Percentiles rank a stretch among this genome's conserved stretches.
phyloP scores from a whole-genome alignment of 2,329 filamentous ascomycete genomes.

The Penicillium sp. region DNA sequence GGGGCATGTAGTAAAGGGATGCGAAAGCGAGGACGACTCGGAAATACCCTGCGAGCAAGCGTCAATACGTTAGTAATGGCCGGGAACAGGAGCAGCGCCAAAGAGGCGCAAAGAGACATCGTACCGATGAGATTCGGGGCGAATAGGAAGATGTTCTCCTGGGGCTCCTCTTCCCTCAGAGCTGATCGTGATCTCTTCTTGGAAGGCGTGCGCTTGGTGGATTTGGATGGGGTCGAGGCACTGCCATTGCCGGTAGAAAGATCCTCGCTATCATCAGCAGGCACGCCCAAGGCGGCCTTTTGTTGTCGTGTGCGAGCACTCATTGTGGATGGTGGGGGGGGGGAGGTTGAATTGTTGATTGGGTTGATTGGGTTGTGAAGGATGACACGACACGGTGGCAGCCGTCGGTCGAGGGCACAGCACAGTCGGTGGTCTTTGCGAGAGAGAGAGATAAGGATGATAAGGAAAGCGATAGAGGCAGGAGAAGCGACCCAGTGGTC shows the following conservation, averaged over 20 bases:
- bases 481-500: slow-evolving; percentile 3
- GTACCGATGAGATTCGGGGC: slow-evolving; percentile 81
- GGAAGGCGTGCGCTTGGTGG: slow-evolving; percentile 37
- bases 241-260: slow-evolving; percentile 40
- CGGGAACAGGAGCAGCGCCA: not conserved
- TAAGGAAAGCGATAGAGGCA: slow-evolving; percentile 13
- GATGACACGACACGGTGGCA: slow-evolving; percentile 5
- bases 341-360: not conserved
- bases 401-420: not conserved
- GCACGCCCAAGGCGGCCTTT: slow-evolving; percentile 42
- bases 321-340: slow-evolving; percentile 35
- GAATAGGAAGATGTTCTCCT: slow-evolving; percentile 82
- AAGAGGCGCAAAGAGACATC: slow-evolving; percentile 28
- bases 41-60: slow-evolving; percentile 65
- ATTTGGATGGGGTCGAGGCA: slow-evolving; percentile 40
- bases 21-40: slow-evolving; percentile 82
- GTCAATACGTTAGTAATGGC: not conserved
- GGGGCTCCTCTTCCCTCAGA: slow-evolving; percentile 43
- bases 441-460: slow-evolving; percentile 16
- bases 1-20: slow-evolving; percentile 98
- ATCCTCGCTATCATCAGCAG: slow-evolving; percentile 41
- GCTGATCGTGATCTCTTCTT: slow-evolving; percentile 38
- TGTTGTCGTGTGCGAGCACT: slow-evolving; percentile 48
- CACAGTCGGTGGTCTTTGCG: not conserved
- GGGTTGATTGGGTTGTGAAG: slow-evolving; percentile 13